Conservation (phyloP, 306 rosid species). For the Lathyrus sativus region DNA sequence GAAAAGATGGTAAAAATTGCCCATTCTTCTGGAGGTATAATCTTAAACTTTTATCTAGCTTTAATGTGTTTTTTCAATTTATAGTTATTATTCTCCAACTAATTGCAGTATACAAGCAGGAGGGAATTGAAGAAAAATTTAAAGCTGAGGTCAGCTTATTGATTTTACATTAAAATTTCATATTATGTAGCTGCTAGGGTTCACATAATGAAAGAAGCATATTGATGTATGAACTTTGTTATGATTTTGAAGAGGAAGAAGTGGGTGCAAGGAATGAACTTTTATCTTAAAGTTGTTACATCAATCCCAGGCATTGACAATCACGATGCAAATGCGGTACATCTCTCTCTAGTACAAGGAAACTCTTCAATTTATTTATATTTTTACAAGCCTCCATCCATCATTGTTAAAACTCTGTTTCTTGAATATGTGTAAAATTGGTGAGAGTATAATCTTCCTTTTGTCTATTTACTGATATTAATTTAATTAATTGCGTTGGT, state of each 20-base stretch:
- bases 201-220: slow-evolving; percentile 13
- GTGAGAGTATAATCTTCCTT: slow-evolving; percentile 16
- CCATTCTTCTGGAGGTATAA: slow-evolving; percentile 79
- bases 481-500: not conserved
- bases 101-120: slow-evolving; percentile 76
- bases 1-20: slow-evolving; percentile 91
- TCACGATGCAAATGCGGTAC: slow-evolving; percentile 90
- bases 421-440: slow-evolving; percentile 29
- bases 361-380: slow-evolving; percentile 23
- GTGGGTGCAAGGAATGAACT: slow-evolving; percentile 68
- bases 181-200: slow-evolving; percentile 1
- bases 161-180: slow-evolving; percentile 27
- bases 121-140: slow-evolving; percentile 61
- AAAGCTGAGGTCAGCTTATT: slow-evolving; percentile 73
- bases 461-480: not conserved
- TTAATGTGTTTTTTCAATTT: slow-evolving; percentile 26
- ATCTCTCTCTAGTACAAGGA: slow-evolving; percentile 34
- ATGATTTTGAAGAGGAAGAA: slow-evolving; percentile 68
- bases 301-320: slow-evolving; percentile 75
- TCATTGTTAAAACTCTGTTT: slow-evolving; percentile 12
- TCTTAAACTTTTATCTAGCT: slow-evolving; percentile 30
- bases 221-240: slow-evolving; percentile 27
- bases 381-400: slow-evolving; percentile 27
- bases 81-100: slow-evolving; percentile 25
- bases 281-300: slow-evolving; percentile 70